Conservation (phyloP, 441 rosid species). For the Adansonia gregorii region DNA sequence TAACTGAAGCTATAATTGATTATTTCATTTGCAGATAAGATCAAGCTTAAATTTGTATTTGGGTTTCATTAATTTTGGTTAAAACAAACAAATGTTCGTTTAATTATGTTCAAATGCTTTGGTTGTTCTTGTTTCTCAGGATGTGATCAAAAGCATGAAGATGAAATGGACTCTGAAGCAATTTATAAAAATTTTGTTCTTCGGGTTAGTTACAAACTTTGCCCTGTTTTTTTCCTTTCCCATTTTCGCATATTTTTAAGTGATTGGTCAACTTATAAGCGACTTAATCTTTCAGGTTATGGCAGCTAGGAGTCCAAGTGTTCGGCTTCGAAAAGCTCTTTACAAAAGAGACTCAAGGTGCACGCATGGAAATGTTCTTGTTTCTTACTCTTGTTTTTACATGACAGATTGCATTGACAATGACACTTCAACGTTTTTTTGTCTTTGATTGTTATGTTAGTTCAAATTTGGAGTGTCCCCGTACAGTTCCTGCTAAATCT, state of each 20-base stretch:
- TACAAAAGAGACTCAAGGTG: conserved; percentile 56
- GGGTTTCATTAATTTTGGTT: not conserved
- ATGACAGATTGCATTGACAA: not conserved
- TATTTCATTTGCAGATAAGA: not conserved
- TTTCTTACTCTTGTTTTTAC: conserved; percentile 4
- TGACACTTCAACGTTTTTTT: not conserved
- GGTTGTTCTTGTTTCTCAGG: conserved; percentile 43
- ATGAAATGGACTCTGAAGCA: conserved; percentile 81
- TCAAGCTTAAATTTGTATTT: conserved; percentile 1
- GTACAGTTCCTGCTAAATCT: conserved; percentile 81
- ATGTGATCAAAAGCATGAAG: conserved; percentile 94
- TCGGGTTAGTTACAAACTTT: conserved; percentile 55
- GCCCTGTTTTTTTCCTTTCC: not conserved
- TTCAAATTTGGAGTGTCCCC: conserved; percentile 63
- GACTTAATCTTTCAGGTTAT: conserved; percentile 61
- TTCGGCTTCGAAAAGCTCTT: conserved; percentile 66
- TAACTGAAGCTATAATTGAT: not conserved
- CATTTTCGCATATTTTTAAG: not conserved
- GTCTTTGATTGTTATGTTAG: conserved; percentile 37
- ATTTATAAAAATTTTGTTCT: conserved; percentile 83
- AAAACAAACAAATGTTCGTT: not conserved
- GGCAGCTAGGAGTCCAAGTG: conserved; percentile 97
- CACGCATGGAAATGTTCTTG: conserved; percentile 11
- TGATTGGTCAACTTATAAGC: not conserved
- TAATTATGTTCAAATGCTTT: not conserved